Evolutionary conservation across 202 grass and related monocot genomes (phyloP).

Genomic region (Saccharum hybrid): DNA sequence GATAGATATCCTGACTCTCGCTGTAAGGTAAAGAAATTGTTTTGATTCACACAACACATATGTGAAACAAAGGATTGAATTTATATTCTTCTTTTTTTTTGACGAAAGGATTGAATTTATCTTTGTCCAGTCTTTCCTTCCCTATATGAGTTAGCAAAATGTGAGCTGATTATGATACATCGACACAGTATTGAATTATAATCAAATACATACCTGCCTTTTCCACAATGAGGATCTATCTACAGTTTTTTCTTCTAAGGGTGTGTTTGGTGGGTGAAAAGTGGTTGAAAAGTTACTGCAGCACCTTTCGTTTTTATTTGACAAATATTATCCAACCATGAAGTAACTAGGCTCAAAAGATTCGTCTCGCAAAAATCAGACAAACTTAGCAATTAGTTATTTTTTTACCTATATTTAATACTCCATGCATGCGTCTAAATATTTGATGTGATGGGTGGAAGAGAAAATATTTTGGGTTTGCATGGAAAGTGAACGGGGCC

Average conservation of each 20-base stretch:
- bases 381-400: no score
- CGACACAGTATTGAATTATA: neutral
- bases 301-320: no score
- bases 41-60: slow-evolving; percentile 27
- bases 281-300: no score
- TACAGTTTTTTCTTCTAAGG: neutral
- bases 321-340: no score
- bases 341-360: no score
- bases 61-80: slow-evolving; percentile 10
- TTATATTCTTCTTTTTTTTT: neutral
- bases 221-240: neutral
- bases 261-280: no score
- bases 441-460: no score
- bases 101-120: neutral
- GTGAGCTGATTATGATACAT: slow-evolving; percentile 24
- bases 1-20: slow-evolving; percentile 35
- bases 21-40: slow-evolving; percentile 37
- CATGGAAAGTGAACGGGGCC: no score
- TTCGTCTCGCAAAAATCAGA: no score
- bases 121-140: neutral
- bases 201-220: neutral
- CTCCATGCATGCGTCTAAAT: no score
- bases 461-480: no score
- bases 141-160: neutral
- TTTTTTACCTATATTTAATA: no score